Base-by-base conservation (phyloP, 2,329 filamentous ascomycete species). In the Arthroderma sp. region DNA sequence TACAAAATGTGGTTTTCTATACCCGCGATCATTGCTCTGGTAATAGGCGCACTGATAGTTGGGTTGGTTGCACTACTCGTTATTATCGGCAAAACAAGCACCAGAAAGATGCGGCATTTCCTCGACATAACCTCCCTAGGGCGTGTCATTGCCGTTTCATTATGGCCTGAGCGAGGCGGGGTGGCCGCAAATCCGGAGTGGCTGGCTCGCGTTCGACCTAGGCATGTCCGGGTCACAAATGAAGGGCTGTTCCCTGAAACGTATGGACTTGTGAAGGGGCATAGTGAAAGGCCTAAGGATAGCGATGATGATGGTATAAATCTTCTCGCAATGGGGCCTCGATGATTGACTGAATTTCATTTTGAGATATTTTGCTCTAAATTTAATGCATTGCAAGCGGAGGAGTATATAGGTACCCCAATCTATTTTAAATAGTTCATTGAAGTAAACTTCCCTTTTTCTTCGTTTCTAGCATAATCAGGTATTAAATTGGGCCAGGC, bases 21-120 rank as follows among this genome's bases (percentile, higher is more conserved):
- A 55, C 38, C 64, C 54, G 43, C 57, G 60, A 38, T 69, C 64
- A 45, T 77, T 73, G 45, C 66, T 69, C 45, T 72, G 71, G 29
- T 69, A 7, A 36, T 40, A 11, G 34, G 43, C 27, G 33, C 40
- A 1, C 33, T 38, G 29, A 31, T 47, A 29, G 7, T 47, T n/a
- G 31, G 36, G 5, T 28, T 43, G 6, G 4, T 38, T 27, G 15
- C 33, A 29, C 8, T 34, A 8, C 15, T 42, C 28, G 22, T 29
- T 28, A 22, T 43, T 28, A 33, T 38, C 29, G 45, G 45, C 8
- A 43, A 33, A 38, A 47, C 45, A 5, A 36, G 45, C n/a, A 29
- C 34, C n/a, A 43, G 33, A 37, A 29, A 29, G 4, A 47, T 47
- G 22, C 33, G 40, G 11, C 31, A 9, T n/a, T 43, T 47, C 28